These are phyloP conservation scores for Pseudogymnoascus sp. DNA, from an alignment of 2,329 filamentous ascomycete genomes.

Conservation along the genomic window DNA sequence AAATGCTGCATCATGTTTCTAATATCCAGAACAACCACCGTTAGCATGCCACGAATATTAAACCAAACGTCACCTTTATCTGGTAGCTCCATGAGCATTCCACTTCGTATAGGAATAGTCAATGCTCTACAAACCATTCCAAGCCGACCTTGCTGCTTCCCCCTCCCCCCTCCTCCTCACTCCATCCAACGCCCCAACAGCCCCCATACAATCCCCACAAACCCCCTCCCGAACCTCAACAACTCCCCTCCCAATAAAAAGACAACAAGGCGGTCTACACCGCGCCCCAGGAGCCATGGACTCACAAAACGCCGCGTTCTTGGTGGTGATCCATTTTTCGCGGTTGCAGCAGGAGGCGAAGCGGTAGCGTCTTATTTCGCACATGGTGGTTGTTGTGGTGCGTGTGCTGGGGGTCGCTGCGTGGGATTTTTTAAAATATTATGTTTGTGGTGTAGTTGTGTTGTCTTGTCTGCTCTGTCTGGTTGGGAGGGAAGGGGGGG, in stretches of 20 bases:
- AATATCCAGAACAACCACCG: neutral
- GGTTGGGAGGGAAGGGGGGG: neutral
- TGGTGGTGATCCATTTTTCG: slow-evolving; percentile 1
- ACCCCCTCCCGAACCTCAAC: neutral
- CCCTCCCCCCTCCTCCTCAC: too few species aligned
- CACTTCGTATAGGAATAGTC: neutral
- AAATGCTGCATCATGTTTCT: neutral
- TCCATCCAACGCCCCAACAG: neutral
- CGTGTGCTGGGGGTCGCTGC: neutral
- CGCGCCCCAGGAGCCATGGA: neutral
- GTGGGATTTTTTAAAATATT: neutral
- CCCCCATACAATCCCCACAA: neutral
- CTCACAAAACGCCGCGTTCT: slow-evolving; percentile 6
- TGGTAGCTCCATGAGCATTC: neutral
- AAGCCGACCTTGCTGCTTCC: neutral
- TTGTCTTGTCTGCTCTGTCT: too few species aligned
- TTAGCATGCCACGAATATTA: neutral
- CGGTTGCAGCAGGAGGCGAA: slow-evolving; percentile 9
- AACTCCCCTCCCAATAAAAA: neutral
- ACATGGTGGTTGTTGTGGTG: neutral
- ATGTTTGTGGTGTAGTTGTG: neutral
- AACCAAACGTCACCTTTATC: neutral
- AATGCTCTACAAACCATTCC: neutral
- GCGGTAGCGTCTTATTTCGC: slow-evolving; percentile 1
- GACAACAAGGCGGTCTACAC: neutral